Conservation (phyloP, 768 basidiomycete genomes). For the Cystobasidium onofrii region DNA sequence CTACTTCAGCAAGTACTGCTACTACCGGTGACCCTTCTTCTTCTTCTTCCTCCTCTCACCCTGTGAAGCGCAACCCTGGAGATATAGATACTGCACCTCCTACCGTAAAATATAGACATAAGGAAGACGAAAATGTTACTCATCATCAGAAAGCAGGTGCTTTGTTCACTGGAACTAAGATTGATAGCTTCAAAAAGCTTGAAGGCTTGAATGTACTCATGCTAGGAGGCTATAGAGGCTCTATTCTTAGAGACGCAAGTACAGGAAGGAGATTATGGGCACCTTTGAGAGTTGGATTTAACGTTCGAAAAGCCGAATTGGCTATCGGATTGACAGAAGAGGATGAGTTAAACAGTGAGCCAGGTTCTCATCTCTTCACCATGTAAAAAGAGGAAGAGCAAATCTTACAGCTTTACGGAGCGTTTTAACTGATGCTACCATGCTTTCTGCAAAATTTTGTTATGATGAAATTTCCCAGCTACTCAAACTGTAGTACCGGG, state of each 20-base stretch:
- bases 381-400: neutral
- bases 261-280: conserved; percentile 35
- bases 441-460: too few relatives aligned
- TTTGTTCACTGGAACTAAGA: neutral
- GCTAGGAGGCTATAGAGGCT: conserved; percentile 37
- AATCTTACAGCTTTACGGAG: too few relatives aligned
- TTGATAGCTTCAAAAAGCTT: conserved; percentile 30
- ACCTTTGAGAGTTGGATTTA: conserved; percentile 36
- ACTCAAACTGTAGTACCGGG: conserved; percentile 35
- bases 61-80: neutral
- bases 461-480: too few relatives aligned
- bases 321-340: conserved; percentile 37
- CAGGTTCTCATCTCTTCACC: neutral
- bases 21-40: too few relatives aligned
- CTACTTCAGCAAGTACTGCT: neutral
- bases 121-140: neutral
- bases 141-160: neutral
- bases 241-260: conserved; percentile 34
- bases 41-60: too few relatives aligned
- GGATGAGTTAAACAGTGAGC: conserved; percentile 32
- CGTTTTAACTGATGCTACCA: too few relatives aligned
- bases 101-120: neutral
- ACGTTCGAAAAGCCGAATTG: conserved; percentile 34
- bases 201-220: conserved; percentile 37
- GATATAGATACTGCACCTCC: neutral